Evolutionary conservation across 331 rosid genomes (phyloP).

Genomic region (Cydonia oblonga): DNA sequence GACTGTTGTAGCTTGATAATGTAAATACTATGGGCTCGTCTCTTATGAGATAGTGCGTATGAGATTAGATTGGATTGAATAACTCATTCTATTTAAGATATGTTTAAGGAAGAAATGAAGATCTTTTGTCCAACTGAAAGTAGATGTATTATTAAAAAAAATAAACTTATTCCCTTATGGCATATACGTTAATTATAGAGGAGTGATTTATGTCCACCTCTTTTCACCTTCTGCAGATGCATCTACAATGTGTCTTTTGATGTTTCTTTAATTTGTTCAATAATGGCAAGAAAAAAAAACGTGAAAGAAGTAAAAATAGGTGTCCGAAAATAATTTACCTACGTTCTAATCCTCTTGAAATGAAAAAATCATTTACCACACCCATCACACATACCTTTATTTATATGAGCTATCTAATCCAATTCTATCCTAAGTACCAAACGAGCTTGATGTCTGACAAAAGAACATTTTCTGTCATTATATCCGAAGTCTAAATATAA

Average conservation of each 20-base stretch:
- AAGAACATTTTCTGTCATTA: not conserved
- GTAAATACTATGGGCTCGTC: not conserved
- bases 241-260: too few species aligned
- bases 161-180: not conserved
- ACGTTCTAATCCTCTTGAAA: not conserved
- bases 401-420: too few species aligned
- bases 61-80: not conserved
- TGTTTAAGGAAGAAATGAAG: not conserved
- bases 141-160: too few species aligned
- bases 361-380: too few species aligned
- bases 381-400: not conserved
- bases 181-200: not conserved
- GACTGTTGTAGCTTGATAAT: not conserved
- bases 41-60: too few species aligned
- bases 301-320: too few species aligned
- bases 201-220: not conserved
- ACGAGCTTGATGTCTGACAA: too few species aligned
- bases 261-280: too few species aligned
- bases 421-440: too few species aligned
- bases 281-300: too few species aligned
- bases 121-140: not conserved
- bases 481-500: not conserved
- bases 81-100: not conserved
- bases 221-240: not conserved
- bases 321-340: too few species aligned